phyloP scores from a whole-genome alignment of 192 early-diverging fungal genomes.

The Obelidium mucronatum region DNA sequence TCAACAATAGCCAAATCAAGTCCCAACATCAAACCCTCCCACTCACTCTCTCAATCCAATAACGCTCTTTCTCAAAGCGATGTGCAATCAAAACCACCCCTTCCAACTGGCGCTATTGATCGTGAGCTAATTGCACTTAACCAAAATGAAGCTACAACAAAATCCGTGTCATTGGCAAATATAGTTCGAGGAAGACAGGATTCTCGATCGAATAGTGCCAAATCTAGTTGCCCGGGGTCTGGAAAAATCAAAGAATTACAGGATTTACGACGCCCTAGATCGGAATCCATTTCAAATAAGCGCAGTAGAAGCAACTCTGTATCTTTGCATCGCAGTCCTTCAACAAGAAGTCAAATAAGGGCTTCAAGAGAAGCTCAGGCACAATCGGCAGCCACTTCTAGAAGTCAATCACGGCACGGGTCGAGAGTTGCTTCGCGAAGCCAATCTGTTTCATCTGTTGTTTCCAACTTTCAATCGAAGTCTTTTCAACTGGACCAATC shows the following conservation, averaged over 20 bases:
- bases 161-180: conserved; percentile 1
- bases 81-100: neutral
- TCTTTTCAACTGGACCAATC: no score
- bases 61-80: neutral
- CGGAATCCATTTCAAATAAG: conserved; percentile 15
- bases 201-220: neutral
- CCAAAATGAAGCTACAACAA: neutral
- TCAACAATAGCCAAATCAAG: no score
- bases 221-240: neutral
- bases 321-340: conserved; percentile 16
- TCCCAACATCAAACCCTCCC: no score
- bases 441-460: neutral
- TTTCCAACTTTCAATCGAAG: no score
- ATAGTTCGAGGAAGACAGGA: neutral
- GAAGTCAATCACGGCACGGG: neutral
- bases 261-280: conserved; percentile 17
- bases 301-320: conserved; percentile 19
- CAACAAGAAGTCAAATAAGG: conserved; percentile 6
- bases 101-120: neutral
- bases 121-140: neutral
- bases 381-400: neutral
- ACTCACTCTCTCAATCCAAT: no score
- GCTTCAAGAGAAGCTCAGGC: neutral
- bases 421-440: neutral
- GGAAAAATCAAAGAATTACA: neutral